These are phyloP conservation scores for Boletus reticulatus DNA, from an alignment of 768 basidiomycete species.

Conservation along the genomic window DNA sequence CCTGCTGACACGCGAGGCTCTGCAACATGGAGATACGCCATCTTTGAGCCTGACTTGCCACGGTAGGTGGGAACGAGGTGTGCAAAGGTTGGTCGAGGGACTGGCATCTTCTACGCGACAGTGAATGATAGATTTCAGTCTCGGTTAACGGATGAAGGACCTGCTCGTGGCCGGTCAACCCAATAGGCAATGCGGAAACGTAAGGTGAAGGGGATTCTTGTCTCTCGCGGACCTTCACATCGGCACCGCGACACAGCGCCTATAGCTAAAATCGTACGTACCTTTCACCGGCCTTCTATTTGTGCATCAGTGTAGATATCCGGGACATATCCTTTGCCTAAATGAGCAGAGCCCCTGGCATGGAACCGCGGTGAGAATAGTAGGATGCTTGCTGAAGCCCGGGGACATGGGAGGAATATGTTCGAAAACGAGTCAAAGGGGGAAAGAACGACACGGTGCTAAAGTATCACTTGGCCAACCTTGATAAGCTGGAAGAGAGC, in stretches of 20 bases:
- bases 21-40: neutral
- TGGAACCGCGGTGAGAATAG: neutral
- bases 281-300: constrained; percentile 43
- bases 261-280: constrained; percentile 28
- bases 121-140: no score
- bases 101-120: no score
- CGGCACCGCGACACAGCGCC: constrained; percentile 53
- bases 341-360: neutral
- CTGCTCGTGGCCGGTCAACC: constrained; percentile 10
- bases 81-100: constrained; percentile 34
- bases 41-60: neutral
- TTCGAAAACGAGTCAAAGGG: neutral
- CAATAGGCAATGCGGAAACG: constrained; percentile 34
- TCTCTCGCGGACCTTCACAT: constrained; percentile 27
- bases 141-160: constrained; percentile 15
- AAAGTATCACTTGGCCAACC: neutral
- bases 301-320: constrained; percentile 41
- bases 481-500: neutral
- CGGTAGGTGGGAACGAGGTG: constrained; percentile 28
- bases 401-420: neutral
- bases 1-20: neutral
- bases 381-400: neutral
- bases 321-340: constrained; percentile 27
- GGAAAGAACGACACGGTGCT: neutral
- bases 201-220: constrained; percentile 31